Evolutionary conservation across 1,284 basidiomycete genomes (phyloP), one percentile per base, ranked within the genome.

Genomic region (Cerioporus squamosus): DNA sequence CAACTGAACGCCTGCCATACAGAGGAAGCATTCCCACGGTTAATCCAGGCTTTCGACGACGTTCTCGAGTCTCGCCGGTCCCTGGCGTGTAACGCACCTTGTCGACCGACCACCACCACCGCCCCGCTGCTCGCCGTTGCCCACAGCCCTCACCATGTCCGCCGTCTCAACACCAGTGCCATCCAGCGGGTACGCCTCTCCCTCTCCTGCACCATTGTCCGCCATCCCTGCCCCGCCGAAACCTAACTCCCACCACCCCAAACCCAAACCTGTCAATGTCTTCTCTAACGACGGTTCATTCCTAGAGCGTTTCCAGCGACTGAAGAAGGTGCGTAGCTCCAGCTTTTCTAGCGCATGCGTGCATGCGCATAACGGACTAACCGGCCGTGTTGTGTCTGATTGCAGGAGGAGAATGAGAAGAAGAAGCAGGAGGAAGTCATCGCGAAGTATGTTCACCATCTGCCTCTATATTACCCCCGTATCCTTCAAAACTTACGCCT

Each of bases 271-370:
- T 3, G 68, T 74, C 53, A 85, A 85, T 68, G 77, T 85, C 24
- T 85, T 85, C 68, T 78, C 83, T 64, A 79, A 84, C 65, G 84
- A 85, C 62, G 83, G 84, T 23, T 83, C 82, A 26, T 85, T 85
- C 68, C 70, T 85, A 60, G 79, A 84, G 64, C 77, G 83, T n/a
- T 79, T 85, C 66, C 80, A 83, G 72, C 78, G 79, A 40, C 72
- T 74, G 51, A 79, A 79, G 72, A 81, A 77, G 79, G 84, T 81
- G 58, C 44, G 75, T 55, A 29, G 3, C 36, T 52, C 6, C 20
- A n/a, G n/a, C 18, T 1, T 22, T 26, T 50, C 22, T 14, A 1
- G 7, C 12, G 17, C 36, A 8, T 17, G 18, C 20, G 29, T n/a
- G 23, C 6, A 22, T 3, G 18, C 14, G 5, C 22, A 15, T 23